Conservation (phyloP, 2,329 filamentous ascomycete species). For the Bretziella fagacearum region DNA sequence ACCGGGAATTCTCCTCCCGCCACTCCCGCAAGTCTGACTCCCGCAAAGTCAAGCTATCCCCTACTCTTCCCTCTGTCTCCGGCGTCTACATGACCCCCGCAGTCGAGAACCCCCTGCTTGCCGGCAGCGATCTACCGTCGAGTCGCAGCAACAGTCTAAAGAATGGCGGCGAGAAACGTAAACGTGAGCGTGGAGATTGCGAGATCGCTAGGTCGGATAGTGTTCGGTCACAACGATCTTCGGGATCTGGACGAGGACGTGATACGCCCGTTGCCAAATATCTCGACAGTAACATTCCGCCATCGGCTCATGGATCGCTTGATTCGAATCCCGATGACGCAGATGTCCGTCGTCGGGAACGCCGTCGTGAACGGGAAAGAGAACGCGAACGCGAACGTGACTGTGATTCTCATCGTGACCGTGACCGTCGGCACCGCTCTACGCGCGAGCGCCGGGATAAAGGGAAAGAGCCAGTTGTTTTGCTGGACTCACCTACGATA, state of each 20-base stretch:
- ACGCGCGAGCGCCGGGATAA: neutral
- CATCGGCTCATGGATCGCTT: neutral
- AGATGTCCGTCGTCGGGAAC: neutral
- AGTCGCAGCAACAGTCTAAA: slow-evolving; percentile 5
- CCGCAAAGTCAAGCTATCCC: neutral
- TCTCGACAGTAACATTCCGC: slow-evolving; percentile 2
- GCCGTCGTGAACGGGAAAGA: neutral
- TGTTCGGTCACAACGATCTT: slow-evolving; percentile 9
- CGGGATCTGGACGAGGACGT: neutral
- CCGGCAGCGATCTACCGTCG: slow-evolving; percentile 10
- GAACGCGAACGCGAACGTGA: slow-evolving; percentile 2
- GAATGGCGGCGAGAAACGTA: neutral
- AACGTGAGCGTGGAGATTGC: neutral
- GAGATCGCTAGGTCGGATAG: slow-evolving; percentile 8
- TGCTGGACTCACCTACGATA: neutral
- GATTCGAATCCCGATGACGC: neutral
- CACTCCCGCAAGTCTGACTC: slow-evolving; percentile 5
- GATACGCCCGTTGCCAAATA: neutral
- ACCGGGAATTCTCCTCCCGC: slow-evolving; percentile 3
- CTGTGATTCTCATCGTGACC: neutral
- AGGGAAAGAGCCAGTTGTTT: neutral
- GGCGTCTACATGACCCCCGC: neutral
- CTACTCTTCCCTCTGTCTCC: neutral
- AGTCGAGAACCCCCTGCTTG: neutral
- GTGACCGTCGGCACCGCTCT: neutral